Percentiles rank a stretch among this genome's conserved stretches.
These are phyloP conservation scores for Suillus tomentosus DNA, from an alignment of 768 basidiomycete genomes.

Conservation along the genomic window DNA sequence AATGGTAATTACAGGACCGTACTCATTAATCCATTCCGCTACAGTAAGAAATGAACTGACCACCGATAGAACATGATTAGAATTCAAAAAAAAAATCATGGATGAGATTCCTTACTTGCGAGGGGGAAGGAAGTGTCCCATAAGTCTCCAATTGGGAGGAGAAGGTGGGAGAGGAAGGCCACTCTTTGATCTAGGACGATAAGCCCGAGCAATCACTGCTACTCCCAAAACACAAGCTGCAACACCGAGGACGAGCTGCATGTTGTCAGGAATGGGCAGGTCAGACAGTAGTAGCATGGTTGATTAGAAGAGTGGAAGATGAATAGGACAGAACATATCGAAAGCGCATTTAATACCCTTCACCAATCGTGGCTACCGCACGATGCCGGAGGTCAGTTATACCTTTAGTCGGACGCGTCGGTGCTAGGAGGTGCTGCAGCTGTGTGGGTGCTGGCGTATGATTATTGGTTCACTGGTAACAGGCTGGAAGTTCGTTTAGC, in stretches of 20 bases:
- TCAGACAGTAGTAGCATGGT: background rate
- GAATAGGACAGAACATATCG: background rate
- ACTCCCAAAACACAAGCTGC: background rate
- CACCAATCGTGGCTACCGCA: background rate
- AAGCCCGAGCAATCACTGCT: background rate
- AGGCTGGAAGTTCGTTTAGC: background rate
- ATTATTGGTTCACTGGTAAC: background rate
- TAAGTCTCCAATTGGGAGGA: background rate
- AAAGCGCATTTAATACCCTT: background rate
- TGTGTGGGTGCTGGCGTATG: background rate
- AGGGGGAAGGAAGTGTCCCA: background rate
- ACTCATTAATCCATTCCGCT: background rate
- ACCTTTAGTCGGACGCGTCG: background rate
- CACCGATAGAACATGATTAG: background rate
- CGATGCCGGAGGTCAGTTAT: background rate
- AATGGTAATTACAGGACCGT: background rate
- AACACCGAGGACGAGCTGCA: background rate
- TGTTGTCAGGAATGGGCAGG: background rate
- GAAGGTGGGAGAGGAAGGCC: slow-evolving; percentile 4
- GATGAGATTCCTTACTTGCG: background rate
- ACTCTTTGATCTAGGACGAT: background rate
- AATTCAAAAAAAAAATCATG: background rate
- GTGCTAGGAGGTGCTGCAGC: background rate
- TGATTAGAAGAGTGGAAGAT: background rate
- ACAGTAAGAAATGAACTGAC: background rate